These are phyloP conservation scores for Monilinia laxa DNA, from an alignment of 2,329 filamentous ascomycete species.

Conservation along the genomic window DNA sequence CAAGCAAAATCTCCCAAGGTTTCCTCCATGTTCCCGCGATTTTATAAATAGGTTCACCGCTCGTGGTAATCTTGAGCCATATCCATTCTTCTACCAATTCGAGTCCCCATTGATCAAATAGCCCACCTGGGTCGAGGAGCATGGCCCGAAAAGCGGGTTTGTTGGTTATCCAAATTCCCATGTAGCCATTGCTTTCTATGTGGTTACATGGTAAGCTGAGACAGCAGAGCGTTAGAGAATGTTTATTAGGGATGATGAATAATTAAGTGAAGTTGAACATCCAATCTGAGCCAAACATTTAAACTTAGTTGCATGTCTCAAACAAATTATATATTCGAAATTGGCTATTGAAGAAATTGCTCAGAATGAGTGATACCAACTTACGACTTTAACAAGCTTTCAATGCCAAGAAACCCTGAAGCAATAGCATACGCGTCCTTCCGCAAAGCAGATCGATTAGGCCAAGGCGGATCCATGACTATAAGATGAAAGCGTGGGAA, in stretches of 20 bases:
- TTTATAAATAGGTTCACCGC: slow-evolving; percentile 58
- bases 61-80: slow-evolving; percentile 71
- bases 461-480: slow-evolving; percentile 77
- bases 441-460: slow-evolving; percentile 70
- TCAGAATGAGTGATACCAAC: neutral
- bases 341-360: neutral
- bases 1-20: slow-evolving; percentile 72
- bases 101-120: slow-evolving; percentile 68
- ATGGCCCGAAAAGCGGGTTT: slow-evolving; percentile 55
- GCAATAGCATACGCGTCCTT: slow-evolving; percentile 50
- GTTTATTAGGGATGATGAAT: slow-evolving; percentile 55
- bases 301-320: neutral
- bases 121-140: slow-evolving; percentile 52
- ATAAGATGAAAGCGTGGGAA: slow-evolving; percentile 64
- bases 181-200: slow-evolving; percentile 49
- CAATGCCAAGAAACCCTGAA: neutral
- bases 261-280: neutral
- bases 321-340: neutral
- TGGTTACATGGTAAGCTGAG: slow-evolving; percentile 30
- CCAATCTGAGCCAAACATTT: accelerated
- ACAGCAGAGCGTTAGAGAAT: slow-evolving; percentile 44
- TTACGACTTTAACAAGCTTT: slow-evolving; percentile 1
- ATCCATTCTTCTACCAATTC: slow-evolving; percentile 69
- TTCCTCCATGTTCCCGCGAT: slow-evolving; percentile 64
- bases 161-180: slow-evolving; percentile 79